These are phyloP conservation scores for Phaeotremella fagi DNA, from an alignment of 768 basidiomycete genomes.

Conservation along the genomic window DNA sequence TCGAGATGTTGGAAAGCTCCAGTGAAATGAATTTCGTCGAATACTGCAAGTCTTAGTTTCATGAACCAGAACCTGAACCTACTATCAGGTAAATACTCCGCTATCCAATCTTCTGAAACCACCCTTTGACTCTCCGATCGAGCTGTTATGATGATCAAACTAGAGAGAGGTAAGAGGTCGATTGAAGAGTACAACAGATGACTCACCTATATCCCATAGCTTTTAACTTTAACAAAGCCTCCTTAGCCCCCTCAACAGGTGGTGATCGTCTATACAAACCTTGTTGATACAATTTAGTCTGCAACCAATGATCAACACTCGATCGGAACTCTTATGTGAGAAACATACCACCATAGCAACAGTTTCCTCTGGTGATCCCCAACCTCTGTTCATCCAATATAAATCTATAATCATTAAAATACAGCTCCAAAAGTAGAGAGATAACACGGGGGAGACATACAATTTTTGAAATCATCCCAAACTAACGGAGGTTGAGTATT, in stretches of 20 bases:
- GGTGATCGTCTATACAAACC: slow-evolving; percentile 46
- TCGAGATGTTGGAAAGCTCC: slow-evolving; percentile 58
- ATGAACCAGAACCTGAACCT: slow-evolving; percentile 2
- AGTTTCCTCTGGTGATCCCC: slow-evolving; percentile 40
- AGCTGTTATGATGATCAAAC: slow-evolving; percentile 72
- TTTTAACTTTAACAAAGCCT: slow-evolving; percentile 57
- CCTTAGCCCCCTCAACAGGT: slow-evolving; percentile 61
- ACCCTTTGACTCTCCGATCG: slow-evolving; percentile 57
- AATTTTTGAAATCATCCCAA: slow-evolving; percentile 45
- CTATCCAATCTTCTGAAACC: slow-evolving; percentile 64
- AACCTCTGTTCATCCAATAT: slow-evolving; percentile 47
- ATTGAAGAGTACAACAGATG: not conserved
- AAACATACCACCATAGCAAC: slow-evolving; percentile 36
- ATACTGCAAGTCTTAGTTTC: slow-evolving; percentile 19
- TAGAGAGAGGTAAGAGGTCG: not conserved
- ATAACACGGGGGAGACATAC: slow-evolving; percentile 11
- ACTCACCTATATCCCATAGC: slow-evolving; percentile 57
- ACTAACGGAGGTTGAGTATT: slow-evolving; percentile 28
- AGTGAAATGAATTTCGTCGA: slow-evolving; percentile 58
- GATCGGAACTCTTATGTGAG: not conserved
- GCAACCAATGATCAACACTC: not conserved
- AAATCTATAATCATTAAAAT: slow-evolving; percentile 19
- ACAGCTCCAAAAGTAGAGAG: not conserved
- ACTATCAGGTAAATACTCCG: slow-evolving; percentile 61
- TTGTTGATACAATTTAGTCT: slow-evolving; percentile 28